Evolutionary conservation across 2,329 filamentous ascomycete genomes (phyloP).

Genomic region (Beauveria rudraprayagi): DNA sequence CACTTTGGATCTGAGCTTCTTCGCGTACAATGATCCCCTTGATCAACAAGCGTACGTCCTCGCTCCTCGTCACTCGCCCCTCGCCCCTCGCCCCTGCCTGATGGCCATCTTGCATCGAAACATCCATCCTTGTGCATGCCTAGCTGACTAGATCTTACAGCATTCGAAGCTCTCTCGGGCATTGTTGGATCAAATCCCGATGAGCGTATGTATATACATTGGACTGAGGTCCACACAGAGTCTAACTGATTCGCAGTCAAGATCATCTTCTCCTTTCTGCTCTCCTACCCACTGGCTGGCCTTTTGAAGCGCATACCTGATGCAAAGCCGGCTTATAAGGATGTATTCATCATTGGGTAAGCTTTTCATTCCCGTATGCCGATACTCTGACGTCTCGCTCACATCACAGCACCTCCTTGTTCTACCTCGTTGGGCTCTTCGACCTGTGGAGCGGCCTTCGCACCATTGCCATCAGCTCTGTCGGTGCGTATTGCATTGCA

Average conservation of each 20-base stretch:
- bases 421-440: slow-evolving; percentile 90
- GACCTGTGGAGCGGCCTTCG: slow-evolving; percentile 80
- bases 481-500: slow-evolving; percentile 74
- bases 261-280: slow-evolving; percentile 78
- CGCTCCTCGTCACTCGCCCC: too few species aligned
- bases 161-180: slow-evolving; percentile 35
- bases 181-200: slow-evolving; percentile 36
- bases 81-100: background rate
- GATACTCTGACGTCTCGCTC: background rate
- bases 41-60: slow-evolving; percentile 7
- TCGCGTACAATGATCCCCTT: slow-evolving; percentile 1
- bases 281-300: slow-evolving; percentile 87
- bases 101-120: background rate
- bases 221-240: background rate
- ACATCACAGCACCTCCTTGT: slow-evolving; percentile 58
- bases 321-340: slow-evolving; percentile 73
- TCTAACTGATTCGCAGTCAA: slow-evolving; percentile 56
- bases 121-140: background rate
- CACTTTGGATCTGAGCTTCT: background rate
- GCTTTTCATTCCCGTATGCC: background rate
- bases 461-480: slow-evolving; percentile 72
- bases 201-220: slow-evolving; percentile 31
- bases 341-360: slow-evolving; percentile 74
- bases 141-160: slow-evolving; percentile 20
- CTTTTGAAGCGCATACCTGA: slow-evolving; percentile 88